These are phyloP conservation scores for Fragaria ananassa DNA, from an alignment of 306 rosid species.

Conservation along the genomic window DNA sequence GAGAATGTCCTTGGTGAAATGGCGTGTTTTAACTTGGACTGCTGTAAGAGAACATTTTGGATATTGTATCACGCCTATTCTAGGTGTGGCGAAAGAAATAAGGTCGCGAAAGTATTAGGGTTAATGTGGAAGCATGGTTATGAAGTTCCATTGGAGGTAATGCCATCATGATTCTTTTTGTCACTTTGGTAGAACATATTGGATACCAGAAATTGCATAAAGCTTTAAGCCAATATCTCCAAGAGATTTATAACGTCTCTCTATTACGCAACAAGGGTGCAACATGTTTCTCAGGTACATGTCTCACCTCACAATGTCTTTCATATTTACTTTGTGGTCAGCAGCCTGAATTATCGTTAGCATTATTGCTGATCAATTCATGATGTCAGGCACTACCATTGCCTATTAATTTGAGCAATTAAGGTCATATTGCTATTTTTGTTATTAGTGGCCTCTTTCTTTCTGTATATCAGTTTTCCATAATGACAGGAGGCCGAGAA, in stretches of 20 bases:
- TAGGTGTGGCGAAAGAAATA: conserved; percentile 38
- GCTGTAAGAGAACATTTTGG: conserved; percentile 53
- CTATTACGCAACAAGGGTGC: conserved; percentile 14
- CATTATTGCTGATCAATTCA: background rate
- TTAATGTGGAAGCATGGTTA: conserved; percentile 74
- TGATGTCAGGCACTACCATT: background rate
- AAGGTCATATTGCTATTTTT: background rate
- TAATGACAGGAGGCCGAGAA: background rate
- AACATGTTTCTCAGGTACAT: conserved; percentile 30
- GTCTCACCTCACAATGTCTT: conserved; percentile 5
- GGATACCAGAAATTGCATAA: conserved; percentile 16
- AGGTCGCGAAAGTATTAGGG: conserved; percentile 58
- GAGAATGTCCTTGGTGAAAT: conserved; percentile 59
- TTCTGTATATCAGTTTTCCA: background rate
- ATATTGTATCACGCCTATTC: conserved; percentile 59
- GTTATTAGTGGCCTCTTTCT: background rate
- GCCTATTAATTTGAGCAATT: background rate
- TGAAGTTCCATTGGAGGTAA: conserved; percentile 45
- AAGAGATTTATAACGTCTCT: conserved; percentile 3
- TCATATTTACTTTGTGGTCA: background rate
- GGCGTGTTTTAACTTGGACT: conserved; percentile 35
- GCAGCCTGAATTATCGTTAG: background rate
- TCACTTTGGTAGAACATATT: conserved; percentile 18
- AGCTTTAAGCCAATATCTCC: conserved; percentile 14
- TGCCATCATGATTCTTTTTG: conserved; percentile 36